phyloP scores from a whole-genome alignment of 192 early-diverging fungal species.

The Polychytrium aggregatum region DNA sequence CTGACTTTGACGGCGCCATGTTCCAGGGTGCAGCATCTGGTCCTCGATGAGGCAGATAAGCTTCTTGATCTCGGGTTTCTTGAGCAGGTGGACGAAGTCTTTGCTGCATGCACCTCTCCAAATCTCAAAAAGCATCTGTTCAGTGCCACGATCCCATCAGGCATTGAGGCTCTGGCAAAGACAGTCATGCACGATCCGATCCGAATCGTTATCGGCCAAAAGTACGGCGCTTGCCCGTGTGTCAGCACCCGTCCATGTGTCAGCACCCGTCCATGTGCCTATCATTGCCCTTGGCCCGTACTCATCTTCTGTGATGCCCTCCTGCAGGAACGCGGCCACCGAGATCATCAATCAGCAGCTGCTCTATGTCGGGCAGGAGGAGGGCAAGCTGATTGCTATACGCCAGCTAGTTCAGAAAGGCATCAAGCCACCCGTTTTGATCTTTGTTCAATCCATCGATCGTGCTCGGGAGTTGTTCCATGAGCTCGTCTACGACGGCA shows the following conservation, averaged over 20 bases:
- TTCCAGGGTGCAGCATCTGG: conserved; percentile 76
- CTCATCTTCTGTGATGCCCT: not conserved
- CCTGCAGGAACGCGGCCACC: conserved; percentile 71
- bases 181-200: conserved; percentile 87
- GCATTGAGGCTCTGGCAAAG: conserved; percentile 81
- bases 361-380: conserved; percentile 83
- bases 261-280: not conserved
- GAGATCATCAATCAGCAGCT: conserved; percentile 83
- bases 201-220: conserved; percentile 75
- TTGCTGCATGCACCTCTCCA: conserved; percentile 60
- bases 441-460: conserved; percentile 97
- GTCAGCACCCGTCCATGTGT: not conserved
- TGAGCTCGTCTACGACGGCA: conserved; percentile 93
- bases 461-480: conserved; percentile 93
- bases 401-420: conserved; percentile 72
- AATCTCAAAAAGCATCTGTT: conserved; percentile 74
- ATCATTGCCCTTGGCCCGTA: not conserved
- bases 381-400: conserved; percentile 86
- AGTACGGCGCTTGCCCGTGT: conserved; percentile 27
- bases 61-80: conserved; percentile 85
- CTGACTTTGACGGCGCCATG: too few species aligned
- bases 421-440: conserved; percentile 83
- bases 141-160: conserved; percentile 87
- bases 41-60: conserved; percentile 96
- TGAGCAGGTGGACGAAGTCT: conserved; percentile 34